Percentiles rank a stretch among this genome's conserved stretches.
phyloP scores from a whole-genome alignment of 192 early-diverging fungal species.

The Coemansia sp. region DNA sequence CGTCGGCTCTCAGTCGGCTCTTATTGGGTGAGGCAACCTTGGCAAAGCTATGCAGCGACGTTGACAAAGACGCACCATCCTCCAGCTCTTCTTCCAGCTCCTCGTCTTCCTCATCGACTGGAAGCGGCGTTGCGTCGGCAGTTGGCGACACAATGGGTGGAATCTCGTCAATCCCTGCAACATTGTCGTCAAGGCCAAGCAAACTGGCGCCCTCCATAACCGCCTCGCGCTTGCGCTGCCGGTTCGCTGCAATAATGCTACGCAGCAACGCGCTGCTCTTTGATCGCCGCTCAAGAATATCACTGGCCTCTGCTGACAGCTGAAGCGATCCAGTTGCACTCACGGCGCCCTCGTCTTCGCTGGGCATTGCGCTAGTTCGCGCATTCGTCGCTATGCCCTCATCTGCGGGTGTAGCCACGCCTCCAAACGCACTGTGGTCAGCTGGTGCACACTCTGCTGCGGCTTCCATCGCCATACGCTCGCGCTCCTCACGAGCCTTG shows the following conservation, averaged over 20 bases:
- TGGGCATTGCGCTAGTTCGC: slow-evolving; percentile 4
- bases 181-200: slow-evolving; percentile 7
- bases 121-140: slow-evolving; percentile 2
- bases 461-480: slow-evolving; percentile 31
- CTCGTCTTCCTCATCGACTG: slow-evolving; percentile 7
- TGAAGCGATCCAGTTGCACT: slow-evolving; percentile 1
- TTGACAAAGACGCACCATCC: background rate
- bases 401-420: background rate
- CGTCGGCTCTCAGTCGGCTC: slow-evolving; percentile 6
- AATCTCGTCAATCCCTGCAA: slow-evolving; percentile 11
- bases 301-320: background rate
- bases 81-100: slow-evolving; percentile 3
- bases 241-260: slow-evolving; percentile 48
- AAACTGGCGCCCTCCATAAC: slow-evolving; percentile 3
- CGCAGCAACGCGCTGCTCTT: slow-evolving; percentile 40
- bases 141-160: slow-evolving; percentile 14
- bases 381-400: slow-evolving; percentile 4
- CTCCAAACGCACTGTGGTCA: background rate
- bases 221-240: slow-evolving; percentile 32
- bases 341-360: slow-evolving; percentile 18
- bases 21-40: background rate
- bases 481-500: slow-evolving; percentile 32
- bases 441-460: slow-evolving; percentile 26
- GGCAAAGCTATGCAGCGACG: slow-evolving; percentile 3
- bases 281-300: slow-evolving; percentile 26